These are phyloP conservation scores for Pseudonectria foliicola DNA, from an alignment of 2,329 filamentous ascomycete genomes.

Conservation along the genomic window DNA sequence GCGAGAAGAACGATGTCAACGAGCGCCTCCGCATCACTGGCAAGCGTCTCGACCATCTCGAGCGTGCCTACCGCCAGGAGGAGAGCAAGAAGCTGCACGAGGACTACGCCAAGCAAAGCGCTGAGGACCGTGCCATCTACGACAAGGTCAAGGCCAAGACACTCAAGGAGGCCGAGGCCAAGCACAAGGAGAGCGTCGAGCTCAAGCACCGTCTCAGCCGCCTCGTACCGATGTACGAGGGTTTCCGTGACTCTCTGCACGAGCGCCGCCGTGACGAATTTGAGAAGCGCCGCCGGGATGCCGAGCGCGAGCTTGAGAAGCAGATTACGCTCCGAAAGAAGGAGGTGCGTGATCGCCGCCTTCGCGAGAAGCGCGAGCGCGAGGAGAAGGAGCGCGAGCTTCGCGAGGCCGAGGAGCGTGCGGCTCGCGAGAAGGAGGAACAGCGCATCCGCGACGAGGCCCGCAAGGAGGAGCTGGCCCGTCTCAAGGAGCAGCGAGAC, in stretches of 20 bases:
- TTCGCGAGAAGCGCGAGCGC: conserved; percentile 74
- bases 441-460: conserved; percentile 73
- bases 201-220: conserved; percentile 88
- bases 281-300: conserved; percentile 84
- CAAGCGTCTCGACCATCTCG: conserved; percentile 94
- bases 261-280: conserved; percentile 91
- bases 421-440: conserved; percentile 77
- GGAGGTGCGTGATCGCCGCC: conserved; percentile 76
- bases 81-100: conserved; percentile 84
- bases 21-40: conserved; percentile 86
- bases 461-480: conserved; percentile 63
- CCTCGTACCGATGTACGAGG: conserved; percentile 76
- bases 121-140: conserved; percentile 71
- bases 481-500: conserved; percentile 58
- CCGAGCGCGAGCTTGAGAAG: conserved; percentile 87
- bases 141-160: conserved; percentile 72
- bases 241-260: conserved; percentile 73
- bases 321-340: conserved; percentile 83
- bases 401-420: conserved; percentile 80
- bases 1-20: conserved; percentile 93
- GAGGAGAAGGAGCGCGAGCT: conserved; percentile 76
- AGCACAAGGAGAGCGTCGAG: conserved; percentile 86
- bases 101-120: conserved; percentile 79
- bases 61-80: conserved; percentile 93
- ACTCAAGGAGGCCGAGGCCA: conserved; percentile 70